Evolutionary conservation across 202 grass and related monocot genomes (phyloP).

Genomic region (Hordeum pubiflorum): DNA sequence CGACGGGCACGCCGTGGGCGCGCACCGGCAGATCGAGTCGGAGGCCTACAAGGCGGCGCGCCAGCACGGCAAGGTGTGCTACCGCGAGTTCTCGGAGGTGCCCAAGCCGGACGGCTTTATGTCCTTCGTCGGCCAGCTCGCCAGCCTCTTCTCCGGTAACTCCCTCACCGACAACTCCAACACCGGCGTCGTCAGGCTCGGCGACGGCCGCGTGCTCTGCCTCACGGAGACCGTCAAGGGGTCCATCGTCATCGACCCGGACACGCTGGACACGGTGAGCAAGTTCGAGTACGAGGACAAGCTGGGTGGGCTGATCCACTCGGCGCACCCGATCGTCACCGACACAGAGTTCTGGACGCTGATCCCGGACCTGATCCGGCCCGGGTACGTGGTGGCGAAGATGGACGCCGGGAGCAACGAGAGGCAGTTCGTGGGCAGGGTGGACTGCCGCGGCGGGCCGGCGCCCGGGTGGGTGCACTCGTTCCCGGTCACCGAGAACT

Average conservation of each 20-base stretch:
- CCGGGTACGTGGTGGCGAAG: conserved; percentile 57
- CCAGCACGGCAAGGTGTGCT: conserved; percentile 61
- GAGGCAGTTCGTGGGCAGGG: conserved; percentile 68
- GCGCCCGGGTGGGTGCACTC: conserved; percentile 99
- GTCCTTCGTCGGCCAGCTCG: conserved; percentile 54
- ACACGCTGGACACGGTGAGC: conserved; percentile 85
- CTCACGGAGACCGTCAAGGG: conserved; percentile 93
- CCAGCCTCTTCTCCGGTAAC: conserved; percentile 65
- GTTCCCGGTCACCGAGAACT: conserved; percentile 80
- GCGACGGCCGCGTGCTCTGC: conserved; percentile 90
- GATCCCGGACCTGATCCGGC: conserved; percentile 70
- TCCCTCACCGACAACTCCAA: conserved; percentile 99
- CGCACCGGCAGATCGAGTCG: conserved; percentile 90
- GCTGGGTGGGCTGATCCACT: conserved; percentile 70
- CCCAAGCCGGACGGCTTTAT: conserved; percentile 53
- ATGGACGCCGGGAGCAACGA: conserved; percentile 82
- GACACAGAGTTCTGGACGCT: conserved; percentile 82
- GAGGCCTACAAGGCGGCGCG: conserved; percentile 86
- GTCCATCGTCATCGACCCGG: conserved; percentile 75
- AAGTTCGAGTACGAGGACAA: conserved; percentile 76
- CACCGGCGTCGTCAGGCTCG: conserved; percentile 80
- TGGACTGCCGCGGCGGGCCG: conserved; percentile 71
- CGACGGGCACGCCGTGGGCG: conserved; percentile 40
- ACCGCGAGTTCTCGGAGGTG: conserved; percentile 92
- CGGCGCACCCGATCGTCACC: conserved; percentile 83